These are phyloP conservation scores for Filobasidium uniguttulatum DNA, from an alignment of 1,284 basidiomycete genomes.

Conservation along the genomic window DNA sequence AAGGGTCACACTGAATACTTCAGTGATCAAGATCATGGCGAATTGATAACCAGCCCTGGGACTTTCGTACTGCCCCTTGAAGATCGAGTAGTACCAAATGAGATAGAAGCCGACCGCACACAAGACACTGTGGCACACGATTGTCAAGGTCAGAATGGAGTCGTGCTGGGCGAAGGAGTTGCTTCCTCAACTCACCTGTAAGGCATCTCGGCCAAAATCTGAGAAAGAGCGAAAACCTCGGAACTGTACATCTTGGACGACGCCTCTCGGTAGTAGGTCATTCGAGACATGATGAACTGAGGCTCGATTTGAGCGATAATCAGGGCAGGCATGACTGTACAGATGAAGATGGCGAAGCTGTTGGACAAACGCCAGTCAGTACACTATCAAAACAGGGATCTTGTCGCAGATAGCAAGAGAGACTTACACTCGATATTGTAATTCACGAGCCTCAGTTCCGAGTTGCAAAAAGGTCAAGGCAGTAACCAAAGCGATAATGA, in stretches of 20 bases:
- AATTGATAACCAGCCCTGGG: conserved; percentile 56
- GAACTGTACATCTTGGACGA: conserved; percentile 40
- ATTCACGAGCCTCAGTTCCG: conserved; percentile 49
- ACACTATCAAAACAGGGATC: too few species aligned
- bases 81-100: conserved; percentile 31
- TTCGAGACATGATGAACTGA: conserved; percentile 65
- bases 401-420: too few species aligned
- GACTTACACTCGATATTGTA: conserved; percentile 82
- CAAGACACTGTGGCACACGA: conserved; percentile 38
- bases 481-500: conserved; percentile 62
- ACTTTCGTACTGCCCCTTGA: background rate
- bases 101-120: conserved; percentile 66
- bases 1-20: conserved; percentile 57
- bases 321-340: conserved; percentile 20
- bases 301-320: conserved; percentile 51
- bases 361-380: too few species aligned
- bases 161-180: too few species aligned
- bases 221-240: conserved; percentile 60
- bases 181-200: conserved; percentile 44
- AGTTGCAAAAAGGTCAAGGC: conserved; percentile 74
- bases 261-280: conserved; percentile 51
- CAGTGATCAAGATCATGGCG: conserved; percentile 53
- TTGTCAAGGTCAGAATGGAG: background rate
- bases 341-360: conserved; percentile 35
- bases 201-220: conserved; percentile 68